Percentiles rank a stretch among this genome's conserved stretches.
Conservation (phyloP, 768 basidiomycete genomes). For the Lactifluus volemus region DNA sequence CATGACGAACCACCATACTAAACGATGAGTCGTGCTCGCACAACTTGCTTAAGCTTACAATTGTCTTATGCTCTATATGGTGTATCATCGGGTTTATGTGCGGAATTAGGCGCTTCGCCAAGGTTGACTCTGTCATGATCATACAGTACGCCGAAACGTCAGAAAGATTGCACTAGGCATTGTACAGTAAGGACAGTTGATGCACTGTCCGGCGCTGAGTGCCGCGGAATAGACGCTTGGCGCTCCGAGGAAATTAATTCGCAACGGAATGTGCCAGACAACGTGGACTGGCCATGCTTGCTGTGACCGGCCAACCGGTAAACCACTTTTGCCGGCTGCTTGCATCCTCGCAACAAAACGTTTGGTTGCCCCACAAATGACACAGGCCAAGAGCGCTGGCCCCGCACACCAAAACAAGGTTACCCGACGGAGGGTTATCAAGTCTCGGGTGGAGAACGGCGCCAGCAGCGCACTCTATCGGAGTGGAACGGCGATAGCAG, state of each 20-base stretch:
- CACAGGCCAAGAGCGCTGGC: not conserved
- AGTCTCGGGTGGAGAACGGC: not conserved
- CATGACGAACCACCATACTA: not conserved
- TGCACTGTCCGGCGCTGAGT: not conserved
- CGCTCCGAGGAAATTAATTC: not conserved
- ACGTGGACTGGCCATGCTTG: too few relatives aligned
- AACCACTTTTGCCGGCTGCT: not conserved
- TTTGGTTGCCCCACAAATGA: not conserved
- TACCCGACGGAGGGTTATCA: not conserved
- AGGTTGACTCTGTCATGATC: conserved; percentile 2
- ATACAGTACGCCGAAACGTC: not conserved
- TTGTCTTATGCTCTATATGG: not conserved
- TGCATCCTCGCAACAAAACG: too few relatives aligned
- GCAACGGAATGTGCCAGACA: not conserved
- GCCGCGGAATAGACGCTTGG: not conserved
- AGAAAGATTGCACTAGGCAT: not conserved
- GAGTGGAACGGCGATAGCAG: not conserved
- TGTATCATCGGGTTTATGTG: not conserved
- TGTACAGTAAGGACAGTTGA: not conserved
- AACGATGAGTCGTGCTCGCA: not conserved
- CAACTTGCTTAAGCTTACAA: not conserved
- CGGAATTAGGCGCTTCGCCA: not conserved
- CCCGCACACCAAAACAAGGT: not conserved
- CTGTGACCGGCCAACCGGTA: not conserved
- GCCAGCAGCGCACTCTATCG: not conserved